Percentiles rank a stretch among this genome's conserved stretches.
Evolutionary conservation across 163 green algal species (phyloP).

Genomic region (Scenedesmus sp.): DNA sequence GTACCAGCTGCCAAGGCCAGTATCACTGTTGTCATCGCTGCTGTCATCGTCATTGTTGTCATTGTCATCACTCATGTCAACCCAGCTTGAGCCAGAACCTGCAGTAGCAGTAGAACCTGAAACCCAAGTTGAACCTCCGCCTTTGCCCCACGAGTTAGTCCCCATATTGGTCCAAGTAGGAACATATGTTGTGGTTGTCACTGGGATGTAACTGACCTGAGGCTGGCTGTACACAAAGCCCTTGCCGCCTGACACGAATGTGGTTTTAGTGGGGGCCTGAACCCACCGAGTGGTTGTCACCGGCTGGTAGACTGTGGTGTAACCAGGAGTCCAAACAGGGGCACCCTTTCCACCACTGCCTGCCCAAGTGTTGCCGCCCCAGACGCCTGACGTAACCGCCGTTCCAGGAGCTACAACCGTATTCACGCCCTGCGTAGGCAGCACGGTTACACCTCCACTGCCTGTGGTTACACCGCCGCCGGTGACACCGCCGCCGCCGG

Average conservation of each 20-base stretch:
- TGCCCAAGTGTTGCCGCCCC: background rate
- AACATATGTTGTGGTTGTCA: background rate
- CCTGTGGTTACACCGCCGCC: background rate
- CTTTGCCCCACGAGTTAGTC: background rate
- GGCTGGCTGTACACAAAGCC: background rate
- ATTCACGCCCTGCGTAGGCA: background rate
- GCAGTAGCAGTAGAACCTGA: background rate
- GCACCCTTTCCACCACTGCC: background rate
- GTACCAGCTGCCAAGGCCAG: slow-evolving; percentile 2
- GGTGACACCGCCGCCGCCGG: background rate
- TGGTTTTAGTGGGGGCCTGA: background rate
- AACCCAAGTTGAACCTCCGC: background rate
- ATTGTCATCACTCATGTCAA: background rate
- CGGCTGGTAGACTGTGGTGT: background rate
- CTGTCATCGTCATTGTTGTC: background rate
- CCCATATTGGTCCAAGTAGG: background rate
- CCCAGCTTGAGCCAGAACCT: background rate
- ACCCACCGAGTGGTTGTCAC: background rate
- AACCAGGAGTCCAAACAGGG: background rate
- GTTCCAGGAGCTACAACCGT: background rate
- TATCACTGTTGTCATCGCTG: background rate
- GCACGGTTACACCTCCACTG: background rate
- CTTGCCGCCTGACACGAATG: background rate
- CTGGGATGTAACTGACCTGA: slow-evolving; percentile 9
- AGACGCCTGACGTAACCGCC: background rate